Conservation (phyloP, 208 protist species). For the Trypanosoma cruzi region DNA sequence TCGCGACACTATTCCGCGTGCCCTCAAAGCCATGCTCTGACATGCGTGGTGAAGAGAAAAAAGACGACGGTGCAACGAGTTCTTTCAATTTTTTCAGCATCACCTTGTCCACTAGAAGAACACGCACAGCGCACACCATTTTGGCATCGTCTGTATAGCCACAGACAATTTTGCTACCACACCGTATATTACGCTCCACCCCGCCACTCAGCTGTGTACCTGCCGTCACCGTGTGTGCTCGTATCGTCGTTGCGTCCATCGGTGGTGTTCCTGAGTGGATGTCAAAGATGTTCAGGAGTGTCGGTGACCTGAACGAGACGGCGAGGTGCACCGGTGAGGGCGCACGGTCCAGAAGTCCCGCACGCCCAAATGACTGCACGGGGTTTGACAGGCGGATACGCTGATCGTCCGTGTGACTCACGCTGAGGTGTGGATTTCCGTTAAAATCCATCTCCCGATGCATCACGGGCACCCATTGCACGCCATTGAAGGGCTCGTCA, state of each 20-base stretch:
- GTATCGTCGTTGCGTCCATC: neutral
- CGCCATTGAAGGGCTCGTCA: constrained; percentile 16
- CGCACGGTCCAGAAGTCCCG: neutral
- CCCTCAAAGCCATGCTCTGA: neutral
- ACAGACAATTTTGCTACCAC: constrained; percentile 28
- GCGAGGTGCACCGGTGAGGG: neutral
- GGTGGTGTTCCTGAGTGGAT: neutral
- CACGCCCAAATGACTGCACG: neutral
- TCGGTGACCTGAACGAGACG: neutral
- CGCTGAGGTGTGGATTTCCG: neutral
- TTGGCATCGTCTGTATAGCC: neutral
- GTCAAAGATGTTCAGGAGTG: neutral
- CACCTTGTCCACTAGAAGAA: constrained; percentile 17
- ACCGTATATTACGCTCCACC: constrained; percentile 12
- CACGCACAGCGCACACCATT: constrained; percentile 20
- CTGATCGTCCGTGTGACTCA: constrained; percentile 1
- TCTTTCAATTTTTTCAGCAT: constrained; percentile 16
- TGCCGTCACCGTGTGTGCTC: neutral
- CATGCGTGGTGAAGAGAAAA: neutral
- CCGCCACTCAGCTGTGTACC: neutral
- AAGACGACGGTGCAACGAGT: neutral
- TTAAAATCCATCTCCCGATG: neutral
- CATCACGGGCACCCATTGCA: neutral
- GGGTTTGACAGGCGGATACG: neutral
- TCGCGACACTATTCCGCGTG: neutral